Evolutionary conservation across 2,329 filamentous ascomycete genomes (phyloP).

Genomic region (Fusarium brachygibbosum): DNA sequence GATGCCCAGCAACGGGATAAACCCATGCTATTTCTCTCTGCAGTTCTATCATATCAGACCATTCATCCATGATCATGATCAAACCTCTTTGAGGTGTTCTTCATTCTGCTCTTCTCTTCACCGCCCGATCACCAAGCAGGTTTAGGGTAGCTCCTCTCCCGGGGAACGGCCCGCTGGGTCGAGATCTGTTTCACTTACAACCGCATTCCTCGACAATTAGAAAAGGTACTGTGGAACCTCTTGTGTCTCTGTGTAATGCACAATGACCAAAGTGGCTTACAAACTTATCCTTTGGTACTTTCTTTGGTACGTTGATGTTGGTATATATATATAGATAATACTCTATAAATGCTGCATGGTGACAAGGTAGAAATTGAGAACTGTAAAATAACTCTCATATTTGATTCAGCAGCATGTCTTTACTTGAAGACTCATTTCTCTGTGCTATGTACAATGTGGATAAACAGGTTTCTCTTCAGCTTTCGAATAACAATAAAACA

Average conservation of each 20-base stretch:
- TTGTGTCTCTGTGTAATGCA: neutral
- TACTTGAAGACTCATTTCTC: no score
- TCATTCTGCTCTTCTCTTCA: neutral
- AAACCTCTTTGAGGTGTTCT: neutral
- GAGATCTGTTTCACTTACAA: slow-evolving; percentile 32
- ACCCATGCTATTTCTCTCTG: slow-evolving; percentile 22
- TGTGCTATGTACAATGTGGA: no score
- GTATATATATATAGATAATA: neutral
- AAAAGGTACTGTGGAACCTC: slow-evolving; percentile 4
- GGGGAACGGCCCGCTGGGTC: slow-evolving; percentile 20
- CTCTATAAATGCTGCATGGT: neutral
- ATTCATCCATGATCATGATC: neutral
- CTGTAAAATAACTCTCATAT: no score
- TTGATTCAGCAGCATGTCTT: neutral
- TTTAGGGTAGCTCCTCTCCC: slow-evolving; percentile 32
- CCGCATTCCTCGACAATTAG: slow-evolving; percentile 33
- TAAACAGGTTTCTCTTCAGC: neutral
- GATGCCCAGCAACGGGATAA: slow-evolving; percentile 31
- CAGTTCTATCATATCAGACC: slow-evolving; percentile 9
- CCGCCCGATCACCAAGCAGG: neutral
- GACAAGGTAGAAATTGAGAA: no score
- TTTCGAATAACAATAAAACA: neutral
- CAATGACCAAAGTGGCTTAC: neutral
- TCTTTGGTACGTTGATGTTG: no score
- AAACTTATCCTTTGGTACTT: neutral